phyloP scores from a whole-genome alignment of 768 basidiomycete species.

The Cystobasidium ongulense region DNA sequence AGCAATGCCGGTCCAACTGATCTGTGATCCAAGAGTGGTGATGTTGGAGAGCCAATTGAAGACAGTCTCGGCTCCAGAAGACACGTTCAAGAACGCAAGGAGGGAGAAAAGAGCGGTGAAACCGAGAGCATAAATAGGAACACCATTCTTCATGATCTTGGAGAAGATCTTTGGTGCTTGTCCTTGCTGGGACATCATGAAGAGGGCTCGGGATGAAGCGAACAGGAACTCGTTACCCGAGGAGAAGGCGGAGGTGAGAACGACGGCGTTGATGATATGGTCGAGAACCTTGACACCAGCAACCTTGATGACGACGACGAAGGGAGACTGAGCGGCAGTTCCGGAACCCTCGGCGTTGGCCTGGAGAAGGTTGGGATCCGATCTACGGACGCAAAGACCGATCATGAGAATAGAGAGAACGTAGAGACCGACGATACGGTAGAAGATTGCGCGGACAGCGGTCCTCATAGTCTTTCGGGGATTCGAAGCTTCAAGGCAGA shows the following conservation, averaged over 20 bases:
- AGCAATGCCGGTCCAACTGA: constrained; percentile 73
- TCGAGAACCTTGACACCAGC: constrained; percentile 46
- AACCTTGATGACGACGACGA: constrained; percentile 65
- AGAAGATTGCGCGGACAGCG: constrained; percentile 68
- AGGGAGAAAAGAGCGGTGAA: constrained; percentile 57
- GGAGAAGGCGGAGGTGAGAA: constrained; percentile 84
- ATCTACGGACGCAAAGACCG: constrained; percentile 69
- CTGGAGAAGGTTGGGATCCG: constrained; percentile 54
- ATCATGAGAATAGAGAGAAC: constrained; percentile 46
- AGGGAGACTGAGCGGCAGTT: constrained; percentile 71
- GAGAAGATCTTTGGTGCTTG: constrained; percentile 77
- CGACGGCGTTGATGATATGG: constrained; percentile 48
- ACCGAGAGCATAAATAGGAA: constrained; percentile 67
- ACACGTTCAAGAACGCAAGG: constrained; percentile 71
- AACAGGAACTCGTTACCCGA: constrained; percentile 61
- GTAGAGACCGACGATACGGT: constrained; percentile 71
- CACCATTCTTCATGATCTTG: constrained; percentile 55
- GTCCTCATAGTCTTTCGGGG: constrained; percentile 71
- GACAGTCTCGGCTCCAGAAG: constrained; percentile 53
- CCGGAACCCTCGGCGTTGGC: constrained; percentile 45
- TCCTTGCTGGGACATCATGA: constrained; percentile 67
- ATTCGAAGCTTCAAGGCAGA: constrained; percentile 67
- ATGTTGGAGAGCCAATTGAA: constrained; percentile 33
- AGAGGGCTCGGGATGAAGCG: constrained; percentile 62
- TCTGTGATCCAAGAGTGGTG: constrained; percentile 46